Evolutionary conservation across 164 flowering plant species (phyloP), one percentile per base, ranked within the genome.

Genomic region (Stephania cephalantha): DNA sequence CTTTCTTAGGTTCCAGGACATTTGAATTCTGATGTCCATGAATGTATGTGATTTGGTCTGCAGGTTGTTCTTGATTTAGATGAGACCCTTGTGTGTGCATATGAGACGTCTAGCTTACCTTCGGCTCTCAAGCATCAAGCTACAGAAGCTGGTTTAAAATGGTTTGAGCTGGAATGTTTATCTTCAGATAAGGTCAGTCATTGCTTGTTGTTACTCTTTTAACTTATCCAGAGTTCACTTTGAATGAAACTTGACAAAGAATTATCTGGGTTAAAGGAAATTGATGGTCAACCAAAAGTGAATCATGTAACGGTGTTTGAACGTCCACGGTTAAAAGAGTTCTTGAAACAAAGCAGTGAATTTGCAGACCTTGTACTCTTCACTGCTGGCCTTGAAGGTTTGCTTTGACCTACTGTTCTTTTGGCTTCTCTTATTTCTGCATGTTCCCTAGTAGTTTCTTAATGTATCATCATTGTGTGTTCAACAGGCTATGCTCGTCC

Each of bases 371-470:
- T 95, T 67, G 91, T 95, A 74, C 87, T 95, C 52, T 95, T 95
- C 78, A 95, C 99, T 74, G 99, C 99, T 83, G 98, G 98, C 8
- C 96, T 95, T 82, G 99, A 95, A 95, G 99, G 99, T 95, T 80
- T 75, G 83, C 77, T 2, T 35, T 75, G 48, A 46, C 69, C 68
- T 68, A 17, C 29, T 11, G 42, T 35, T 61, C 63, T 71, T 70
- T 20, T 63, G 69, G 6, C 15, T 52, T 76, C 66, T 66, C 4
- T 17, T 72, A 7, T 66, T 10, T 53, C 46, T 79, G 45, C 8
- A 78, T 30, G 48, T 74, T 69, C 46, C 29, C 66, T 35, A 2
- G 12, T 29, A 22, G 69, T 76, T 50, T 18, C 77, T 31, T 25
- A 8, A 35, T 31, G 63, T 15, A 35, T 77, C 58, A 73, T 75